Evolutionary conservation across 2,329 filamentous ascomycete genomes (phyloP), one percentile per base, ranked within the genome.

Genomic region (Xylaria sp.): DNA sequence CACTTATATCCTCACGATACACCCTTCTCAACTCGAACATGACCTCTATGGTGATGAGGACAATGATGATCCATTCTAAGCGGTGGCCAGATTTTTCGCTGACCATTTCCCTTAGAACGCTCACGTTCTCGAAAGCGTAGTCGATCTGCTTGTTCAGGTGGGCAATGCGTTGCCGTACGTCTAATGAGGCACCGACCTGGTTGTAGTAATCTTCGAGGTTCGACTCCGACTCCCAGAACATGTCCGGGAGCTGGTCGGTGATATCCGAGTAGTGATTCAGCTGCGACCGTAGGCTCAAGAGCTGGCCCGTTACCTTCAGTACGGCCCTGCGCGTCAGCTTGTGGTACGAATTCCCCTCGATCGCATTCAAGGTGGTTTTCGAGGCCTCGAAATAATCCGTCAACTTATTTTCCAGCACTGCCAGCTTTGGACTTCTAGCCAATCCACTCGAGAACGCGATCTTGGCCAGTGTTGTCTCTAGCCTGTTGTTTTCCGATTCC

Each of bases 151-250:
- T 91, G 71, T 99, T 99, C 63, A 97, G 75, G 17, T 91, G 87
- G 66, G 90, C 90, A 74, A 97, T 97, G 46, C 94, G 84, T 21
- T 94, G 90, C 29, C 90, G 90, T 20, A 97, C 92, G 72, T 97
- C 94, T 34, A 99, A 81, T 0, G 92, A 91, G 50, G 88, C 85
- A 39, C 93, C 92, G 39, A 97, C 91, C 71, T 94, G 90, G 63
- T 96, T 92, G 72, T 97, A 99, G 75, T 97, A 97, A 24, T 88
- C 89, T 71, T 97, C 94, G 2, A 99, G 80, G 0, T 92, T 90
- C 2, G 97, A 84, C 71, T 97, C 92, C 64, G 94, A 89, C 71
- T 99, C 94, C 94, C 94, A 99, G 75, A 99, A 97, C 42, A 97
- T 85, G 73, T 99, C 94, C 0, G 94, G 94, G 17, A 97, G 81